Evolutionary conservation across 2,329 filamentous ascomycete species (phyloP).

Genomic region (Thelonectria discophora): DNA sequence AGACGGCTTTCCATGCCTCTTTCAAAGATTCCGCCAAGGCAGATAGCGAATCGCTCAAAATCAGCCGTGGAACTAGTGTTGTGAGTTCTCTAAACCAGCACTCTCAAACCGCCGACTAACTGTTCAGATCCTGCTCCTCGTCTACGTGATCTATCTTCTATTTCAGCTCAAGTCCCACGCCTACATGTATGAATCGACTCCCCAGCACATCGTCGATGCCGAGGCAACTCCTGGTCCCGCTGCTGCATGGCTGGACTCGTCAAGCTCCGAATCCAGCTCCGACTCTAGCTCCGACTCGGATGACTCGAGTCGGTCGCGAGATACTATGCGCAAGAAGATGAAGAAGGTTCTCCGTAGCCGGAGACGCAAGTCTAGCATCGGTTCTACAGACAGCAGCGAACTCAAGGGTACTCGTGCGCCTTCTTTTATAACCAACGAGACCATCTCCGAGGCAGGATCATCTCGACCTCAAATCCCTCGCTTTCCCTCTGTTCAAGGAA

Average conservation of each 20-base stretch:
- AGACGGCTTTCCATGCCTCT: slow-evolving; percentile 92
- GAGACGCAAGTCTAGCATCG: slow-evolving; percentile 79
- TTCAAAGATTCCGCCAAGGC: slow-evolving; percentile 72
- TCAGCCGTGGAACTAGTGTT: slow-evolving; percentile 89
- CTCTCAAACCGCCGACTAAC: slow-evolving; percentile 9
- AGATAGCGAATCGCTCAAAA: slow-evolving; percentile 77
- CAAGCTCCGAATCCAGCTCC: slow-evolving; percentile 63
- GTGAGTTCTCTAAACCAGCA: slow-evolving; percentile 57
- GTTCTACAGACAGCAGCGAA: slow-evolving; percentile 68
- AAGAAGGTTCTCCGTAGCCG: slow-evolving; percentile 77
- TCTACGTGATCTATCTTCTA: slow-evolving; percentile 84
- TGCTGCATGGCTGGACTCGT: slow-evolving; percentile 81
- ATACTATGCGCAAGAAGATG: slow-evolving; percentile 77
- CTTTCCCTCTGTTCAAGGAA: slow-evolving; percentile 49
- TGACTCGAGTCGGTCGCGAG: slow-evolving; percentile 61
- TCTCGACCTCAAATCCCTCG: slow-evolving; percentile 49
- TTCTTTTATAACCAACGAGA: slow-evolving; percentile 52
- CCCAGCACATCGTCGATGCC: slow-evolving; percentile 91
- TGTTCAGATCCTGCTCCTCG: slow-evolving; percentile 73
- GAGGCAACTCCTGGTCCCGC: slow-evolving; percentile 87
- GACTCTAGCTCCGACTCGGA: slow-evolving; percentile 76
- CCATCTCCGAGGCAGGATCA: slow-evolving; percentile 50
- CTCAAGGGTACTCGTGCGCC: slow-evolving; percentile 48
- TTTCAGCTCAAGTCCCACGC: slow-evolving; percentile 93
- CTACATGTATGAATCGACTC: slow-evolving; percentile 92